Base-by-base conservation (phyloP, 2,329 filamentous ascomycete genomes). In the Fusarium irregulare region DNA sequence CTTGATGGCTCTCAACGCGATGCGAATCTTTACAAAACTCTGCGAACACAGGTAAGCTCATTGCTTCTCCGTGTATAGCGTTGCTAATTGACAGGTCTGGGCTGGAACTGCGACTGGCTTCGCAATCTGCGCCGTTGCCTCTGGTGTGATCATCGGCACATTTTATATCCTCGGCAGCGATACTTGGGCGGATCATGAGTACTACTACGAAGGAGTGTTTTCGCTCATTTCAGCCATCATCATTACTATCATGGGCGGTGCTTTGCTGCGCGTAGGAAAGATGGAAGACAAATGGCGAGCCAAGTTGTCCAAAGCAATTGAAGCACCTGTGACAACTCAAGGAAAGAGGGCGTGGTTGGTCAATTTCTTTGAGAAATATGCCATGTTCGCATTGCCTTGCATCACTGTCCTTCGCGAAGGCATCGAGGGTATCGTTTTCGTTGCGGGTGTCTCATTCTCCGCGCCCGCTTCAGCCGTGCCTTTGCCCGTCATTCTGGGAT, bases 351-450 rank as follows among this genome's bases (percentile, higher is more conserved):
- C 76, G 9, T 82, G 82, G 76, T 40, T 94, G 63, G 91, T 91
- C 78, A 81, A 83, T 62, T 91, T 88, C 81, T 82, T 86, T 44
- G 91, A 95, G 79, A 94, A 93, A 79, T 96, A 97, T 76, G 89
- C 91, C 76, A 93, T 97, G 91, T 96, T 97, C 77, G 80, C 92
- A 27, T 82, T 97, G 60, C 94, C 94, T 0, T 97, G 97, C 78
- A 87, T 97, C 76, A 97, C 94, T 0, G 91, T 96, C 13, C 82
- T 97, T 18, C 86, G 94, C 30, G 93, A 97, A 78, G 94, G 93
- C 6, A 87, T 97, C 30, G 94, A 97, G 78, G 93, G 92, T 1
- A 91, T 97, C 27, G 87, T 97, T n/a, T 97, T 97, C 78, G 89
- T 97, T 56, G 93, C 93, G 16, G 94, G 93, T 28, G 93, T 97